Base-by-base conservation (phyloP, 163 green algal species). In the Chlamydomonas reinhardtii region DNA sequence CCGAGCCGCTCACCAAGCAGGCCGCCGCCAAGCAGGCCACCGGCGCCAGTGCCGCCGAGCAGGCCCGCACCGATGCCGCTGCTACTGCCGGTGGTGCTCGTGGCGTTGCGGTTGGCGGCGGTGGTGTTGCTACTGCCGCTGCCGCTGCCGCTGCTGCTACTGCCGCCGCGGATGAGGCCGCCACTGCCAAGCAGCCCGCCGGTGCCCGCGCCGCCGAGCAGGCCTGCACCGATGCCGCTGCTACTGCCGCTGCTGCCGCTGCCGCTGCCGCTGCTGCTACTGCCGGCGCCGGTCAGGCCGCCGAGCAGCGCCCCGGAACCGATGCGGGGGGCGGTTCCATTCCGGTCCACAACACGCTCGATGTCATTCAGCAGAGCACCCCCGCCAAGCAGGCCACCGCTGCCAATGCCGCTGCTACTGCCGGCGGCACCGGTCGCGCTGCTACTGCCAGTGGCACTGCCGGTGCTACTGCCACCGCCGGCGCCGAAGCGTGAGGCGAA, bases 401-500 rank as follows among this genome's bases (percentile, higher is more conserved):
- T 48, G 29, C 73, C 73, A 15, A 78, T n/a, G 27, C 59, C 59
- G 34, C 32, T 59, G 39, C 16, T 29, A 25, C 22, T 65, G 17
- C 27, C 1, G 34, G 19, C 39, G 14, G 31, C 29, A 52, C 24
- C 52, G 52, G 27, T 24, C 31, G 27, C 52, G 52, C 24, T 39
- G 73, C 27, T 34, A n/a, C 37, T 56, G 70, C 34, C 32, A 37
- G 37, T 76, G 70, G 19, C 34, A 34, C 56, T 76, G 35, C 8
- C 35, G 22, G 9, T 8, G 64, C 14, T 22, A 29, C 29, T 34
- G 29, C 64, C 37, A 29, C 16, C 19, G 5, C 39, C 39, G 8
- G 39, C 39, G 37, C 76, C 64, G 43, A 75, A 68, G 6, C 76
- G 76, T 0, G 76, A 84, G 24, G 24, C 76, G 16, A 84, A 14